These are phyloP conservation scores for Fusarium sp. DNA, from an alignment of 2,329 filamentous ascomycete genomes.

Conservation along the genomic window DNA sequence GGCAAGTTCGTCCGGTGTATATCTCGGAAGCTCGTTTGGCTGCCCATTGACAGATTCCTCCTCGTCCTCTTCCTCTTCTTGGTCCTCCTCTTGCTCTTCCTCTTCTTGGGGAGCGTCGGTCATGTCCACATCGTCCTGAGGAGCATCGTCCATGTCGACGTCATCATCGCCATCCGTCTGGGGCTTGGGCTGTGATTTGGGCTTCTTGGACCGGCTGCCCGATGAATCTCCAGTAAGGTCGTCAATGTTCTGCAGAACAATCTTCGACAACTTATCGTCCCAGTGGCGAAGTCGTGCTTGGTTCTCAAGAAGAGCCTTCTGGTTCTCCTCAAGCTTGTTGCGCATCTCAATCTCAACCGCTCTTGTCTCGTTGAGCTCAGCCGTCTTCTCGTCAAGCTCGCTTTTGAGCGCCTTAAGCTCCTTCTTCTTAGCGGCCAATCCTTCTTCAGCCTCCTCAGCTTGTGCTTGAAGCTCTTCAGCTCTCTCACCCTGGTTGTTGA, in stretches of 20 bases:
- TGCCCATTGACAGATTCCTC: slow-evolving; percentile 44
- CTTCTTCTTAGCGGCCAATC: slow-evolving; percentile 80
- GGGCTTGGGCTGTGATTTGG: slow-evolving; percentile 41
- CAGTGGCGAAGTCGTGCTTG: slow-evolving; percentile 86
- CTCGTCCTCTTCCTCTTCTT: slow-evolving; percentile 41
- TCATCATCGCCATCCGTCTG: slow-evolving; percentile 44
- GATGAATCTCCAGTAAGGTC: slow-evolving; percentile 64
- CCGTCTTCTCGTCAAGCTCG: slow-evolving; percentile 85
- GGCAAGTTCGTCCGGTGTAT: slow-evolving; percentile 76
- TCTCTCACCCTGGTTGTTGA: slow-evolving; percentile 78
- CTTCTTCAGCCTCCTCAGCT: slow-evolving; percentile 85
- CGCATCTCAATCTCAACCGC: slow-evolving; percentile 97
- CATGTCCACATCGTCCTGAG: slow-evolving; percentile 45
- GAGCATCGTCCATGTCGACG: slow-evolving; percentile 46
- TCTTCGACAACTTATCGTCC: slow-evolving; percentile 88
- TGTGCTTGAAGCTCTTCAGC: slow-evolving; percentile 77
- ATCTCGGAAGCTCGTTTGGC: slow-evolving; percentile 75
- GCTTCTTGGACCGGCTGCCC: slow-evolving; percentile 36
- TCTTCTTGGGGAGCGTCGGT: slow-evolving; percentile 45
- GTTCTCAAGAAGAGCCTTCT: slow-evolving; percentile 88
- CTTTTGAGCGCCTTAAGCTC: slow-evolving; percentile 82
- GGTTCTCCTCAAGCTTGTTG: slow-evolving; percentile 96
- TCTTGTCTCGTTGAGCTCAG: slow-evolving; percentile 87
- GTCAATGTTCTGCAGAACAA: slow-evolving; percentile 82
- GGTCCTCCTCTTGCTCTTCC: slow-evolving; percentile 43